Base-by-base conservation (phyloP, 2,329 filamentous ascomycete genomes). In the Phialocephala sp. region DNA sequence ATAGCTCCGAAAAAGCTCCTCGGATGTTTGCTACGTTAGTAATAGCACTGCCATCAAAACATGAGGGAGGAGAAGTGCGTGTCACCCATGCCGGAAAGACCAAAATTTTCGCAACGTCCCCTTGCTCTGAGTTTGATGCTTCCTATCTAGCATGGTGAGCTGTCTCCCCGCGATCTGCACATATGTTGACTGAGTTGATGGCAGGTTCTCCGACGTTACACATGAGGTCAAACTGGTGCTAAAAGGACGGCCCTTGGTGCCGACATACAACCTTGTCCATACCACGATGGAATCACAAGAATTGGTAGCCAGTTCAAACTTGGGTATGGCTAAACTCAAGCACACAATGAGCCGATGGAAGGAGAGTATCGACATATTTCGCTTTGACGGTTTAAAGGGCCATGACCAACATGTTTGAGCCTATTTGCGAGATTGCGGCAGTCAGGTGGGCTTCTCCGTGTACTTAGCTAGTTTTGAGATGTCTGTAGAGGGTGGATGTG, bases 261-360 rank as follows among this genome's bases (percentile, higher is more conserved):
- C 87, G 12, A 84, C 80, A 0, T 88, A 85, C 74, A 86, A 86
- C 69, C 78, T 87, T 4, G 71, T 83, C 18, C 73, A 79, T 41
- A 66, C 55, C 1, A 63, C 27, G 3, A 32, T 67, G 4, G 47
- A 36, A 4, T 37, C 63, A 1, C 52, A 60, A 58, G 59, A 68
- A 6, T 58, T 68, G 5, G 39, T 39, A 15, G 66, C 60, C 4
- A 64, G 56, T 24, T 56, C 62, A 2, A 54, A 64, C 20, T 54
- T 32, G 1, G 55, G 47, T 11, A 50, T 66, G 36, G 24, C 37
- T 1, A 55, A 65, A 15, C 57, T 72, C n/a, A 57, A 54, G 27
- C 35, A 18, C 4, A 27, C 66, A 11, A 55, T 72, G 4, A 27
- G 45, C 1, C 24, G 22, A 6, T 72, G 60, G 70, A 60, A 67